phyloP scores from a whole-genome alignment of 1,284 basidiomycete genomes.

The Schizopora paradoxa region DNA sequence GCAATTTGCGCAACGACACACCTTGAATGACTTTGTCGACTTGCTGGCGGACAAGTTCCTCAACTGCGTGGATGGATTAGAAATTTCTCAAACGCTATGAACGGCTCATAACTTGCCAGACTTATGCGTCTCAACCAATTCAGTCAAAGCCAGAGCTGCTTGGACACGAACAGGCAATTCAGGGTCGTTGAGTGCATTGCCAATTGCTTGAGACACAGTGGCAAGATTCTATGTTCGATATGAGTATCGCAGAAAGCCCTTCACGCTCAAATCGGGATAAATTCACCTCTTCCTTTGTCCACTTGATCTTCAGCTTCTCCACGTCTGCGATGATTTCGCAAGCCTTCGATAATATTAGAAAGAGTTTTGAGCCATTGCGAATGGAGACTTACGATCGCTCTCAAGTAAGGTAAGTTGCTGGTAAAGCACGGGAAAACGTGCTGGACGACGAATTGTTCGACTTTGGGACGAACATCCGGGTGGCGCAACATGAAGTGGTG shows the following conservation, averaged over 20 bases:
- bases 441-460: constrained; percentile 72
- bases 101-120: constrained; percentile 39
- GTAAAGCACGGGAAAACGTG: constrained; percentile 71
- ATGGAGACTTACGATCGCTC: constrained; percentile 57
- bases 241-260: constrained; percentile 1
- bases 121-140: constrained; percentile 67
- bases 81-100: constrained; percentile 1
- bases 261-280: constrained; percentile 4
- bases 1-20: constrained; percentile 26
- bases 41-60: constrained; percentile 67
- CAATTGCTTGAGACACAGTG: constrained; percentile 57
- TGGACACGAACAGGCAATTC: constrained; percentile 84
- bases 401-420: constrained; percentile 61
- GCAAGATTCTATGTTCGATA: constrained; percentile 46
- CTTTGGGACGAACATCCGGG: constrained; percentile 67
- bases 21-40: constrained; percentile 87
- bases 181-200: constrained; percentile 60
- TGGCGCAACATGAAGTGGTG: constrained; percentile 75
- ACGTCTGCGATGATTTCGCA: constrained; percentile 74
- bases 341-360: constrained; percentile 43
- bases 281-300: constrained; percentile 60
- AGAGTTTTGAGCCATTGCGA: constrained; percentile 7
- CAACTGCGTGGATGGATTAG: constrained; percentile 41
- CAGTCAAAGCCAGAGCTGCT: constrained; percentile 76
- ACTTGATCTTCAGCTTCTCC: constrained; percentile 60